phyloP scores from a whole-genome alignment of 164 flowering plant genomes.

The Chimonanthus praecox region DNA sequence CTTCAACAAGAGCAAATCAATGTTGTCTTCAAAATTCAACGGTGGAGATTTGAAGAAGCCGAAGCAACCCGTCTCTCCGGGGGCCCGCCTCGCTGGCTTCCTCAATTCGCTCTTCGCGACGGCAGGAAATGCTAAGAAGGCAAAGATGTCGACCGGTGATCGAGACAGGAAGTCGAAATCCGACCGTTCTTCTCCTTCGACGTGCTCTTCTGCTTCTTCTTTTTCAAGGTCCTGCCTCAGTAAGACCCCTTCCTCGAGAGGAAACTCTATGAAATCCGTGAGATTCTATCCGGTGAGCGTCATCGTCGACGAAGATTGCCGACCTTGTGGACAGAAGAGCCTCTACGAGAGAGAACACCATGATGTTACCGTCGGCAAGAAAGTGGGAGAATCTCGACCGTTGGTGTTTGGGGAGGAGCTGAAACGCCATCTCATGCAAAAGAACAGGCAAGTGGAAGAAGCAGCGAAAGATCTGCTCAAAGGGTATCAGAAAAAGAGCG shows the following conservation, averaged over 20 bases:
- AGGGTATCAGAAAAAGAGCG: conserved; percentile 30
- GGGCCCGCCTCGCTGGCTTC: conserved; percentile 64
- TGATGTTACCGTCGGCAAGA: conserved; percentile 9
- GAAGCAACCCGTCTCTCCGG: conserved; percentile 77
- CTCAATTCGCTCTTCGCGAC: conserved; percentile 64
- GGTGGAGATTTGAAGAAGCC: conserved; percentile 56
- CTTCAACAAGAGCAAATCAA: conserved; percentile 50
- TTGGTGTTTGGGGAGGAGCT: conserved; percentile 18
- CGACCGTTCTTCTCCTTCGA: conserved; percentile 14
- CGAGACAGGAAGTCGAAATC: conserved; percentile 15
- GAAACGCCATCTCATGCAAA: conserved; percentile 29
- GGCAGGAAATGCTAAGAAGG: conserved; percentile 27
- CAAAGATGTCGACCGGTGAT: conserved; percentile 6
- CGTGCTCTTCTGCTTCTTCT: conserved; percentile 67
- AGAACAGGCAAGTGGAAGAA: conserved; percentile 40
- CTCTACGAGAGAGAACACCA: conserved; percentile 22
- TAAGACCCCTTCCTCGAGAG: conserved; percentile 56
- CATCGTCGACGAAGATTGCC: conserved; percentile 55
- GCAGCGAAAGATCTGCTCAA: conserved; percentile 41
- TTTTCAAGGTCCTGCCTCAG: conserved; percentile 80
- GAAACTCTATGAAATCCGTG: conserved; percentile 53
- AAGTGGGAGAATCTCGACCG: conserved; percentile 12
- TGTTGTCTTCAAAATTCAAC: too few species aligned
- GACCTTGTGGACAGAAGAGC: conserved; percentile 50
- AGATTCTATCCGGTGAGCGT: conserved; percentile 72